Conservation (phyloP, 2,329 filamentous ascomycete genomes). For the Dryadomyces sulphureus region DNA sequence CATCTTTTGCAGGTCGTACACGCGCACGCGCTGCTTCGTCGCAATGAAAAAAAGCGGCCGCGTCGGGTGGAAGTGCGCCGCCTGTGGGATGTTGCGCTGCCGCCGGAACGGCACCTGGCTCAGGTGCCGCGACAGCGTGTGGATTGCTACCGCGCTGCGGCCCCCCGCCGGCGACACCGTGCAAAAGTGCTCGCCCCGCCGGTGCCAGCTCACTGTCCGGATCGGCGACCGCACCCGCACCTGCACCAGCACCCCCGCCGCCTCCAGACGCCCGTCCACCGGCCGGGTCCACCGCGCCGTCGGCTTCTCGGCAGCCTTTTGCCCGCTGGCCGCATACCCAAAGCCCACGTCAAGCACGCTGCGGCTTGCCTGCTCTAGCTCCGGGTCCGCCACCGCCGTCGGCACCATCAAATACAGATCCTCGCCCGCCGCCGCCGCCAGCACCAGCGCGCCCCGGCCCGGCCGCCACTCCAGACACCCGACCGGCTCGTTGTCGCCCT, state of each 20-base stretch:
- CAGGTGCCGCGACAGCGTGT: slow-evolving; percentile 87
- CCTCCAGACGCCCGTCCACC: slow-evolving; percentile 54
- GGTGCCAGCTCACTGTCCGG: slow-evolving; percentile 87
- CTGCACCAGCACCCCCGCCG: slow-evolving; percentile 65
- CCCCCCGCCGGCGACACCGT: slow-evolving; percentile 75
- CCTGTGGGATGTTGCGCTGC: slow-evolving; percentile 62
- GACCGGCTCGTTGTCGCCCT: slow-evolving; percentile 65
- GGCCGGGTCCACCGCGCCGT: slow-evolving; percentile 76
- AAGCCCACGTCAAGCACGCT: slow-evolving; percentile 79
- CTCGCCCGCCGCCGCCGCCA: slow-evolving; percentile 75
- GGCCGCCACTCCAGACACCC: slow-evolving; percentile 85
- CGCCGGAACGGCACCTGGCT: slow-evolving; percentile 87
- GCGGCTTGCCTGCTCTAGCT: slow-evolving; percentile 58
- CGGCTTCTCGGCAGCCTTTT: slow-evolving; percentile 46
- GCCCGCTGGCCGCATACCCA: slow-evolving; percentile 60
- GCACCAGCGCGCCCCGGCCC: slow-evolving; percentile 60
- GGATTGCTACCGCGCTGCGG: slow-evolving; percentile 73
- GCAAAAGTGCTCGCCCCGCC: slow-evolving; percentile 84
- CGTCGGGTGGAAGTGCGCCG: slow-evolving; percentile 86
- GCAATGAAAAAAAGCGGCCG: slow-evolving; percentile 92
- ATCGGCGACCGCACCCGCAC: slow-evolving; percentile 66
- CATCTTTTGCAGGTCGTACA: slow-evolving; percentile 85
- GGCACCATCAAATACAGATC: slow-evolving; percentile 76
- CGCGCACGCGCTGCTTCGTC: slow-evolving; percentile 81
- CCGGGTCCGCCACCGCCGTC: slow-evolving; percentile 48